Evolutionary conservation across 1,284 basidiomycete genomes (phyloP).

Genomic region (Coniferiporia weirii): DNA sequence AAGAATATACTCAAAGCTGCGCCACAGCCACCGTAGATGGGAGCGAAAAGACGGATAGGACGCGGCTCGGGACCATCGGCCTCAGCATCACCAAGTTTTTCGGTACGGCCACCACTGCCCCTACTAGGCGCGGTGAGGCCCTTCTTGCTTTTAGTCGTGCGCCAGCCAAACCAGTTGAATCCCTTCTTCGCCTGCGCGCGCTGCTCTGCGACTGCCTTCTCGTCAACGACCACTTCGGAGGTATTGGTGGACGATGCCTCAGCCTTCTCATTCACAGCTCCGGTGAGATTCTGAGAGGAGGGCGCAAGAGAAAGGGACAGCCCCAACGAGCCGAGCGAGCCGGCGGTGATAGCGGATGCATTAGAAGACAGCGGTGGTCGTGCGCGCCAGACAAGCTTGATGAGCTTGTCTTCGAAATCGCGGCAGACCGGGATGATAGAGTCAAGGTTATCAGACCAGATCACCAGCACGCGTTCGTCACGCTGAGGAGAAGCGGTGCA

Average conservation of each 20-base stretch:
- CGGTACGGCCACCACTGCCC: constrained; percentile 36
- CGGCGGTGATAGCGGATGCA: constrained; percentile 32
- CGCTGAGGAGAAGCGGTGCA: constrained; percentile 37
- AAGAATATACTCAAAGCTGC: constrained; percentile 61
- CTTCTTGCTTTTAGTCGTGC: constrained; percentile 14
- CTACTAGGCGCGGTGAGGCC: constrained; percentile 18
- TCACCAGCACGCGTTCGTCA: constrained; percentile 66
- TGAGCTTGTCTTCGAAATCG: constrained; percentile 73
- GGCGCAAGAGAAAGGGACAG: neutral
- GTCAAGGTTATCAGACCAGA: constrained; percentile 76
- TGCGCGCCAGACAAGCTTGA: constrained; percentile 73
- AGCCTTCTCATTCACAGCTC: neutral
- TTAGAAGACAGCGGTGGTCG: constrained; percentile 30
- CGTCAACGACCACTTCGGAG: neutral
- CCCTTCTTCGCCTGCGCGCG: constrained; percentile 11
- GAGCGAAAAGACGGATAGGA: constrained; percentile 70
- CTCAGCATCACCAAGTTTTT: constrained; percentile 40
- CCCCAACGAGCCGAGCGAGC: constrained; percentile 28
- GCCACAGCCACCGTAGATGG: constrained; percentile 72
- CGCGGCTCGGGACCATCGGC: constrained; percentile 41
- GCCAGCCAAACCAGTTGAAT: constrained; percentile 18
- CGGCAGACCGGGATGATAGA: constrained; percentile 56
- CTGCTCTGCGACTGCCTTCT: neutral
- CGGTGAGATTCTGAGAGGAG: constrained; percentile 3
- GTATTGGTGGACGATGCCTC: neutral